These are phyloP conservation scores for Stachybotrys elegans DNA, from an alignment of 2,329 filamentous ascomycete species.

Conservation along the genomic window DNA sequence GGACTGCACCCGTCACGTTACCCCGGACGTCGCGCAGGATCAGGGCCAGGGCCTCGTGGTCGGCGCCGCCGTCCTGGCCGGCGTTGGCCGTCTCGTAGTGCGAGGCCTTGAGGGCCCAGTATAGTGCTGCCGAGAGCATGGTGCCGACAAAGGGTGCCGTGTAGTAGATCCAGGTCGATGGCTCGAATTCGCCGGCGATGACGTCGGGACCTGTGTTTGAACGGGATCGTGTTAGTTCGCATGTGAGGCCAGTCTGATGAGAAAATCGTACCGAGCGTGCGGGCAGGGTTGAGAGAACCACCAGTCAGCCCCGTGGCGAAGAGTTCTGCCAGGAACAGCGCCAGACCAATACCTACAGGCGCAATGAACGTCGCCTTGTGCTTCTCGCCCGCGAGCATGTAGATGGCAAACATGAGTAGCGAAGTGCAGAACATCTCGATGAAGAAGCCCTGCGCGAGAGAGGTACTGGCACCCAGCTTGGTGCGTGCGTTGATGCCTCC, in stretches of 20 bases:
- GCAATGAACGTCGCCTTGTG: conserved; percentile 42
- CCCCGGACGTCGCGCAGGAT: no score
- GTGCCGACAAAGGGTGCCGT: conserved; percentile 28
- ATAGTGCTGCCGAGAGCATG: conserved; percentile 30
- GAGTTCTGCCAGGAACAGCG: conserved; percentile 40
- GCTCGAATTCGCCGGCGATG: conserved; percentile 2
- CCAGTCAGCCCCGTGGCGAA: conserved; percentile 43
- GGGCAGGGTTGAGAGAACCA: conserved; percentile 41
- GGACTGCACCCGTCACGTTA: no score
- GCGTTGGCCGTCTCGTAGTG: no score
- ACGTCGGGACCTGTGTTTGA: background rate
- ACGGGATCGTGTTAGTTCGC: conserved; percentile 35
- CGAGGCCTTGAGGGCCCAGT: conserved; percentile 34
- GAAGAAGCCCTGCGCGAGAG: conserved; percentile 38
- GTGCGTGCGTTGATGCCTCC: conserved; percentile 37
- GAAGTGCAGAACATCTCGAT: conserved; percentile 45
- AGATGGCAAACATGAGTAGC: conserved; percentile 42
- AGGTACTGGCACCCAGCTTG: conserved; percentile 31
- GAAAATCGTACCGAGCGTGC: conserved; percentile 41
- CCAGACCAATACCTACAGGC: conserved; percentile 41
- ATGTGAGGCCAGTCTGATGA: conserved; percentile 34
- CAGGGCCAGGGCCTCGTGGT: no score
- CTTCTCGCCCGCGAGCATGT: conserved; percentile 48
- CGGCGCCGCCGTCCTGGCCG: no score
- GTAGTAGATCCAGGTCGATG: conserved; percentile 26